Evolutionary conservation across 441 rosid genomes (phyloP).

Genomic region (Mallotus repandus): DNA sequence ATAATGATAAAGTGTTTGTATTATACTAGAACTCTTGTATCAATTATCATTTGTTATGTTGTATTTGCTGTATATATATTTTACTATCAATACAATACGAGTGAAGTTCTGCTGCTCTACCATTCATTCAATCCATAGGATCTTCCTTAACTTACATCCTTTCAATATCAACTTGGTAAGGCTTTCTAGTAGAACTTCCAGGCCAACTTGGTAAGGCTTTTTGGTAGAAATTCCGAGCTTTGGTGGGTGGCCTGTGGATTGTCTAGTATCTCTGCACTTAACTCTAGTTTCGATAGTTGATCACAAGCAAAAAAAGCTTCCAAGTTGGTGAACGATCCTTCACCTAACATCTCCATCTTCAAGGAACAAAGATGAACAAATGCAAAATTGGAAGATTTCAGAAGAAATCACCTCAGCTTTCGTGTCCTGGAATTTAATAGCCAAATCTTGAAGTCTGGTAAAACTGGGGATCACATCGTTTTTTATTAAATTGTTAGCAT

Average conservation of each 20-base stretch:
- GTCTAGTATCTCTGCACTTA: neutral
- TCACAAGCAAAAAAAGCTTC: neutral
- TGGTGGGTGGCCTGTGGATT: neutral
- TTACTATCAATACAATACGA: too few relatives aligned
- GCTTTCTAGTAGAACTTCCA: accelerated
- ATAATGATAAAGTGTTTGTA: too few relatives aligned
- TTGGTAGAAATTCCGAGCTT: neutral
- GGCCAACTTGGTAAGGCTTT: neutral
- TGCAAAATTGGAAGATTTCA: neutral
- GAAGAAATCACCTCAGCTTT: neutral
- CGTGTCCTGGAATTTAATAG: neutral
- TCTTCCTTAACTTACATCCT: too few relatives aligned
- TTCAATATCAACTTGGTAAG: too few relatives aligned
- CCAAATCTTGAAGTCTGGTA: slow-evolving; percentile 10
- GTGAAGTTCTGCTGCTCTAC: too few relatives aligned
- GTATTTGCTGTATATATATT: too few relatives aligned
- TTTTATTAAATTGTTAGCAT: neutral
- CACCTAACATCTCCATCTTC: neutral
- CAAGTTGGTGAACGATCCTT: neutral
- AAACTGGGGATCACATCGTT: neutral
- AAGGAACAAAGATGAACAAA: neutral
- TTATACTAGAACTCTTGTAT: too few relatives aligned
- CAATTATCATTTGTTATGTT: too few relatives aligned
- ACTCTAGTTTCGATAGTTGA: neutral
- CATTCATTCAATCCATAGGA: too few relatives aligned